Base-by-base conservation (phyloP, 176 grass and related monocot species). In the Aegilops bicornis region DNA sequence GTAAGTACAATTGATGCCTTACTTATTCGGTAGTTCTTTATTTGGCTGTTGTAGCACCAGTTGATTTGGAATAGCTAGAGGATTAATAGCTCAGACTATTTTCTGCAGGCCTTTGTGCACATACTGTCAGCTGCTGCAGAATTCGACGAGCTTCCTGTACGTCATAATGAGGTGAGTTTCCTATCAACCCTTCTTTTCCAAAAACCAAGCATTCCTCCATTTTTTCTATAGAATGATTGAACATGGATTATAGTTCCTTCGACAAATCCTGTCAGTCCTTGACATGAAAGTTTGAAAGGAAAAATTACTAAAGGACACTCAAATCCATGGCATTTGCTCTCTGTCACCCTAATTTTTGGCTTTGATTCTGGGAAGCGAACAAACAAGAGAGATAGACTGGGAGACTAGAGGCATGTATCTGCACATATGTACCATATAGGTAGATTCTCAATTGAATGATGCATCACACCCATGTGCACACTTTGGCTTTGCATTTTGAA, bases 101-200 rank as follows among this genome's bases (percentile, higher is more conserved):
- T 29, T 73, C 69, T 82, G 7, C 86, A 98, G 96, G 88, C 88
- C 62, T 95, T 95, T 89, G 86, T 98, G 88, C 85, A 92, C 83
- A 91, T 98, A 91, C 76, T 98, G 56, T 98, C 93, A 4, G 89
- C 90, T 86, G 93, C 93, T 19, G 84, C 96, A 42, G 96, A 98
- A 94, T 98, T 91, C 89, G 84, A 95, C 47, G 96, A 98, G 79
- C 96, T 95, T 86, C 96, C 93, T 94, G 96, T 98, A 74, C 88
- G 93, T 48, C 96, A 98, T 83, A 98, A 98, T 67, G 96, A 98
- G 96, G 93, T 98, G 17, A 84, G 73, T 82, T 79, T 67, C 45
- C 63, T 45, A 36, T 69, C n/a, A 35, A 11, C 30, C 19, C 56
- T 68, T 68, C 32, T 70, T 47, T 86, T 73, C 3, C 22, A 35